Evolutionary conservation across 2,329 filamentous ascomycete species (phyloP), one percentile per base, ranked within the genome.

Genomic region (Cladosporium cucumerinum): DNA sequence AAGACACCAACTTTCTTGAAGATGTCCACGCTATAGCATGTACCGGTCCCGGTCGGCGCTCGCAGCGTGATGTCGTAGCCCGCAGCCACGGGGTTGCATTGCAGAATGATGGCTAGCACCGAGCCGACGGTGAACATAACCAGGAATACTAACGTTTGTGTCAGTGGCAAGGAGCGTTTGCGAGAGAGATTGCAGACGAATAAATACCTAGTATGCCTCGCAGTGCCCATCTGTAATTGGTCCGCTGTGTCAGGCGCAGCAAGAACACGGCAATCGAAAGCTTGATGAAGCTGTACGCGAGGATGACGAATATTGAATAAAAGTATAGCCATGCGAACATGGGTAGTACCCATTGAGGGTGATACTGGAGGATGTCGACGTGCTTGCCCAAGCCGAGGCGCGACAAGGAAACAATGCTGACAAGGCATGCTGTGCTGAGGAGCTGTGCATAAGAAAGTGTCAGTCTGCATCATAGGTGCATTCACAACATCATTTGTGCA

Each of bases 231-330:
- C 25, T 58, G 55, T 39, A 58, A 1, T 43, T 58, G 3, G 55
- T 58, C 14, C 55, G 25, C 34, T 58, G 34, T 18, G 55, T 58
- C 23, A 58, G 36, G 10, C 55, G 55, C 12, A 58, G 36, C 55
- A 58, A 25, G 11, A 58, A 58, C 3, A 58, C 55, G 16, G 32
- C 55, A 26, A 58, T 58, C 14, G 55, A 58, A 14, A 58, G 55
- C 32, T 58, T 58, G 34, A 58, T 58, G 34, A 58, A 58, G 18
- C 55, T 58, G 30, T 58, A 58, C 7, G 55, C 32, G 12, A 58
- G 55, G 23, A 58, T 58, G 32, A 58, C 34, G 21, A 58, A 58
- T 11, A 58, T 58, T 3, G 55, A 39, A 36, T 43, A 58, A 5
- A 58, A 43, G 36, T 58, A 58, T 5, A 39, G 34, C 55, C 55